Percentiles rank a stretch among this genome's conserved stretches.
Evolutionary conservation across 129 eudicot species (phyloP).

Genomic region (Silybum marianum): DNA sequence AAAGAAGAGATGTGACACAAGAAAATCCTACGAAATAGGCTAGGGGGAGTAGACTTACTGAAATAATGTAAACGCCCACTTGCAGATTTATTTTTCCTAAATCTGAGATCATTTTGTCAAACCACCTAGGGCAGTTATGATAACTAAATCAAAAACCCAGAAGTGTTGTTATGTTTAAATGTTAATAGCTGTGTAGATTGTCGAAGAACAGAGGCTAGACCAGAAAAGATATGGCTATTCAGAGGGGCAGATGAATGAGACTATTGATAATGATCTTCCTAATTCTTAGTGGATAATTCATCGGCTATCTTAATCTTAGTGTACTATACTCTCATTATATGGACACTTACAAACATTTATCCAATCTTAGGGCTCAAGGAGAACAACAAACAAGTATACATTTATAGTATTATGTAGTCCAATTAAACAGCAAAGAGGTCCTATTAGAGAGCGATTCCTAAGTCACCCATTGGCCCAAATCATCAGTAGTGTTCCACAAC

Average conservation of each 20-base stretch:
- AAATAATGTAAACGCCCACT: slow-evolving; percentile 45
- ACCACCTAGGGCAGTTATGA: slow-evolving; percentile 45
- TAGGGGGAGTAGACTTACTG: slow-evolving; percentile 54
- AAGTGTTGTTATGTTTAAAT: slow-evolving; percentile 39
- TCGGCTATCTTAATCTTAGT: slow-evolving; percentile 27
- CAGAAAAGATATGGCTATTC: slow-evolving; percentile 31
- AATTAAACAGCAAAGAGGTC: background rate
- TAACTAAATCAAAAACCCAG: slow-evolving; percentile 48
- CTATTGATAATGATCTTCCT: slow-evolving; percentile 21
- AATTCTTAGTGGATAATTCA: slow-evolving; percentile 17
- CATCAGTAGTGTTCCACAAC: background rate
- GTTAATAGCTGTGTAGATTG: slow-evolving; percentile 27
- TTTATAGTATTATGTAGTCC: background rate
- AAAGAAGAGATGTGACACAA: slow-evolving; percentile 42
- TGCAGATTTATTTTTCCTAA: slow-evolving; percentile 46
- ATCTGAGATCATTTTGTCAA: slow-evolving; percentile 48
- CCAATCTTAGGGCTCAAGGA: slow-evolving; percentile 13
- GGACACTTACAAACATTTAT: slow-evolving; percentile 4
- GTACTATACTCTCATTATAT: slow-evolving; percentile 22
- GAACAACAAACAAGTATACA: slow-evolving; percentile 5
- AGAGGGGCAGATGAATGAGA: slow-evolving; percentile 4
- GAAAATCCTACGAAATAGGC: slow-evolving; percentile 50
- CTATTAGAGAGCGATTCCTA: background rate
- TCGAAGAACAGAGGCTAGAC: slow-evolving; percentile 37
- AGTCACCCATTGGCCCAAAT: background rate